Evolutionary conservation across 2,329 filamentous ascomycete species (phyloP).

Genomic region (Geosmithia flava): DNA sequence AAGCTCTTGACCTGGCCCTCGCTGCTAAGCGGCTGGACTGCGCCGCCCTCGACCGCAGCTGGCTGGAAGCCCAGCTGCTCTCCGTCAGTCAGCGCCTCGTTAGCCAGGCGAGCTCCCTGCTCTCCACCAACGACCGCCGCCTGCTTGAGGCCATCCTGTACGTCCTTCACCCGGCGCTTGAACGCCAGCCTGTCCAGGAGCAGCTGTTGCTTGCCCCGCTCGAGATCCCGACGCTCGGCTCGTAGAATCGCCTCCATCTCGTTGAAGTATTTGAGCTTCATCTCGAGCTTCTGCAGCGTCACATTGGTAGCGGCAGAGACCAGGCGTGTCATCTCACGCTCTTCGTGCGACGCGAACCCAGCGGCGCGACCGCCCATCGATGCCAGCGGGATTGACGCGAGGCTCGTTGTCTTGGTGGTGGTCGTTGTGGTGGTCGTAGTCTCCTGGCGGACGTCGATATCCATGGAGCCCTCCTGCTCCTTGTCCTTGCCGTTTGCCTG

Average conservation of each 20-base stretch:
- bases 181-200: constrained; percentile 88
- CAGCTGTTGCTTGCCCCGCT: constrained; percentile 81
- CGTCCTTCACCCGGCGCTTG: constrained; percentile 73
- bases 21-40: constrained; percentile 38
- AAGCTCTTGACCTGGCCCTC: constrained; percentile 45
- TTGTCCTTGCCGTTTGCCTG: constrained; percentile 49
- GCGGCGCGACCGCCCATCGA: constrained; percentile 76
- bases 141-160: constrained; percentile 63
- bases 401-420: constrained; percentile 30
- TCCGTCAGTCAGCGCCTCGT: constrained; percentile 32
- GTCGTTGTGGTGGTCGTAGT: constrained; percentile 37
- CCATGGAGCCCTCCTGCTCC: constrained; percentile 49
- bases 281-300: constrained; percentile 87
- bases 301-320: constrained; percentile 88
- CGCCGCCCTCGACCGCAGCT: constrained; percentile 14
- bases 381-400: constrained; percentile 73
- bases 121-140: constrained; percentile 36
- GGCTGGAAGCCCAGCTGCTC: constrained; percentile 42
- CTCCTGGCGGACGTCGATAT: constrained; percentile 44
- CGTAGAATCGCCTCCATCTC: constrained; percentile 91
- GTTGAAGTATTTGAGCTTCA: constrained; percentile 92
- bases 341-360: constrained; percentile 86
- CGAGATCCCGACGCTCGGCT: constrained; percentile 83
- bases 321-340: constrained; percentile 89
- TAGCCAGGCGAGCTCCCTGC: constrained; percentile 32